Conservation (phyloP, 129 eudicot genomes). For the Chrysanthemum makinoi region DNA sequence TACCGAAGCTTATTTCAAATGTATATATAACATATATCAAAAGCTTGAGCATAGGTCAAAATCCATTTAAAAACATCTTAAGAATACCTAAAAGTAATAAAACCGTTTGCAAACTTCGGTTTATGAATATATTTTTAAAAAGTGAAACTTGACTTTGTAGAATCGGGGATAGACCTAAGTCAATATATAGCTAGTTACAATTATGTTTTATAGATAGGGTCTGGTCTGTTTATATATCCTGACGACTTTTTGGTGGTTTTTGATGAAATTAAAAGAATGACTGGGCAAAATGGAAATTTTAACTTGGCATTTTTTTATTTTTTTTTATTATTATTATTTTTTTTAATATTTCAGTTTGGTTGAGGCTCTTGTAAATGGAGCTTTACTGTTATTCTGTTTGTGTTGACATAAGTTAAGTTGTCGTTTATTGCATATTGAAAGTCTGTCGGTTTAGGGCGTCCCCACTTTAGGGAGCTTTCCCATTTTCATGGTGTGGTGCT, state of each 20-base stretch:
- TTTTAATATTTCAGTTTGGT: no score
- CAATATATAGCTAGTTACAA: background rate
- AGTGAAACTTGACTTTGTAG: background rate
- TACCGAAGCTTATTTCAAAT: no score
- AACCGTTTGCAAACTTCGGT: no score
- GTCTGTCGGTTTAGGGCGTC: no score
- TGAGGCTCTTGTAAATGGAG: background rate
- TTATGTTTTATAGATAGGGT: background rate
- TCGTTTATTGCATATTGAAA: background rate
- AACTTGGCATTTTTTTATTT: no score
- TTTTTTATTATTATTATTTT: no score
- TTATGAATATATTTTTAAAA: background rate
- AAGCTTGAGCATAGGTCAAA: no score
- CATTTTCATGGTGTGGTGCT: background rate
- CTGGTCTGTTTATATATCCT: background rate
- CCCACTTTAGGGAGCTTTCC: background rate
- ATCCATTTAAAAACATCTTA: no score
- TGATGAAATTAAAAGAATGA: background rate
- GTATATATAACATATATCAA: no score
- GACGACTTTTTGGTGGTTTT: background rate
- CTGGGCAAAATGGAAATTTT: no score
- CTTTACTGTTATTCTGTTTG: background rate
- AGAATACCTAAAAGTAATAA: no score
- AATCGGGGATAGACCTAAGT: background rate
- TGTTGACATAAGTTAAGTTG: background rate